Base-by-base conservation (phyloP, 2,329 filamentous ascomycete genomes). In the Tolypocladium ovalisporum region DNA sequence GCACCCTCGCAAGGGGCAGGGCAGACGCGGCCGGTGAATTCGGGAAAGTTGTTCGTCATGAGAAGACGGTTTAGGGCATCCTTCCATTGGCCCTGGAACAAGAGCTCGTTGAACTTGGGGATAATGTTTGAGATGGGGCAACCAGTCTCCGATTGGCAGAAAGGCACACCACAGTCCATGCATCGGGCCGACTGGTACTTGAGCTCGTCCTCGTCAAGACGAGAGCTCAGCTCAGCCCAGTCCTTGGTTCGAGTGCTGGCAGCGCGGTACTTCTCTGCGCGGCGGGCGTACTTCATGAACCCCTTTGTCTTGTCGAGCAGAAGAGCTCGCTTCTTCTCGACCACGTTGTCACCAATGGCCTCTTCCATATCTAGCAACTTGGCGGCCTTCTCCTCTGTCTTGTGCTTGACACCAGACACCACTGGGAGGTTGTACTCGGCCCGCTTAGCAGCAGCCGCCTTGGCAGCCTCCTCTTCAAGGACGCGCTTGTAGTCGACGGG, bases 91-190 rank as follows among this genome's bases (percentile, higher is more conserved):
- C 83, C 81, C 58, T 84, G 77, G 68, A 85, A 85, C 0, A 95
- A 83, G 10, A 96, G 62, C 60, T 96, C 91, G 58, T 95, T 96
- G 90, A 90, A 96, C 66, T 97, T 97, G 58, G 93, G 93, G 66
- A 97, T 97, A 69, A 97, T 95, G 76, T 97, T 97, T 64, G 87
- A 91, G 72, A 97, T 97, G 1, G 93, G 93, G 71, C 93, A 97
- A 54, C 93, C 93, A 62, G 89, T 91, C 65, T 97, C 93, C 24
- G 91, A 96, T 73, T 97, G 93, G 67, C 93, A 97, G 82, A 97
- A 97, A 1, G 93, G 93, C 60, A 97, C 92, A 83, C 93, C 93
- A 61, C 93, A 97, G 76, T 97, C 93, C 93, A 97, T 97, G 79
- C 93, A 97, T 63, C 93, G 89, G 60, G 93, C 93, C 52, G 91